Base-by-base conservation (phyloP, 2,329 filamentous ascomycete genomes). In the Penicillium sp. region DNA sequence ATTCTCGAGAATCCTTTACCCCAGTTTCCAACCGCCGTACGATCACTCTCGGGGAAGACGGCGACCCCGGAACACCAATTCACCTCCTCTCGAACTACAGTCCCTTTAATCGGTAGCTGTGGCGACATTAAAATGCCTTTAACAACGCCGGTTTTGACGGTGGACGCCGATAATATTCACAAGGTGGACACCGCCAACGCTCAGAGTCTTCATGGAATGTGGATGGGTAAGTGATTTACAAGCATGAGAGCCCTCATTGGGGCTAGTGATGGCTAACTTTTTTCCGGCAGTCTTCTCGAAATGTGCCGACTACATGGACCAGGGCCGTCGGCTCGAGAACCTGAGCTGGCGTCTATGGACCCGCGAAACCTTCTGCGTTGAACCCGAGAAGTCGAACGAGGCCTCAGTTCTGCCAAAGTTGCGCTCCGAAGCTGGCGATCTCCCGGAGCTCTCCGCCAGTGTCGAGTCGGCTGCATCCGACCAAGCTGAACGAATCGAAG, bases 281-380 rank as follows among this genome's bases (percentile, higher is more conserved):
- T 18, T 32, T 20, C 5, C 8, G 34, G 10, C 68, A 94, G 91
- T 97, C 54, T 97, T 97, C 70, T 93, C 91, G 45, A 90, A 91
- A 76, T 96, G 93, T 74, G 91, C 91, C 68, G 90, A 94, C 68
- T 94, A 92, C 46, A 88, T 97, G 71, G 90, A 96, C 70, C 89
- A 97, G 74, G 94, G 94, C 51, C 86, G 90, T 68, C 83, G 94
- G 67, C 80, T 97, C 69, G 94, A 97, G 73, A 97, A 99, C 77
- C 80, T 99, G 58, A 95, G 89, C 71, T 97, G 94, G 94, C 82
- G 94, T 65, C 78, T 97, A 55, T 97, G 92, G 93, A 95, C 91
- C 65, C 84, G 91, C 66, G 92, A 97, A 71, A 93, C 90, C 9
- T 91, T 96, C 65, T 96, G 92, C 75, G 92, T 88, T 74, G 87